Evolutionary conservation across 2,329 filamentous ascomycete genomes (phyloP), one percentile per base, ranked within the genome.

Genomic region (Alternaria brassicae): DNA sequence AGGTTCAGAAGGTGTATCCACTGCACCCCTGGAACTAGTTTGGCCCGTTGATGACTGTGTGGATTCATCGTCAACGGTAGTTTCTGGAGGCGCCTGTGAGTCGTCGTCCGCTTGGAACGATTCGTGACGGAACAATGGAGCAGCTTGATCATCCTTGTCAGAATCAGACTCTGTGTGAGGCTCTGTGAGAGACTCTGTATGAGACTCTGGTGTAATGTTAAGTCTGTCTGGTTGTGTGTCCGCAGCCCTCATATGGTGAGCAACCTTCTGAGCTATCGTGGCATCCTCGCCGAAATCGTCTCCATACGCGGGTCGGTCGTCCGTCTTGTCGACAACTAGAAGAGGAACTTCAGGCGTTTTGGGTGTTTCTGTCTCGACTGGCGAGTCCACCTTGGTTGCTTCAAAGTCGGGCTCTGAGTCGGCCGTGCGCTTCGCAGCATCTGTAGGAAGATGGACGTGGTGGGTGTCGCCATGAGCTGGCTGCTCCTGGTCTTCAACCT

Each of bases 241-340:
- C 12, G 72, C 66, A 12, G 72, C 64, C 42, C 69, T 63, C 30
- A 70, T 61, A 27, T 75, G 69, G 58, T 76, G 72, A 2, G 77
- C 75, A 39, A 74, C 60, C 48, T 75, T 75, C 54, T 80, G 75
- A 30, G 63, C 66, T 48, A 56, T 55, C 4, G 75, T 78, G 23
- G 76, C 75, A 44, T 70, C 55, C 6, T 66, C 44, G 6, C 74
- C 76, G 60, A 78, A 74, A 60, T 79, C 75, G 41, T 80, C 77
- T 12, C 73, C 76, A 68, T 74, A 64, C 10, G 65, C 66, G 19
- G 74, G 76, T 47, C 69, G 59, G 6, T 70, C 62, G 45, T 79
- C 77, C 1, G 69, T 70, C 58, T 78, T 76, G 58, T 80, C 77
- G 17, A 79, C 66, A 13, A 77, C 61, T 12, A 78, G 44, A 9